Evolutionary conservation across 164 flowering plant species (phyloP), one percentile per base, ranked within the genome.

Genomic region (Litsea cubeba): DNA sequence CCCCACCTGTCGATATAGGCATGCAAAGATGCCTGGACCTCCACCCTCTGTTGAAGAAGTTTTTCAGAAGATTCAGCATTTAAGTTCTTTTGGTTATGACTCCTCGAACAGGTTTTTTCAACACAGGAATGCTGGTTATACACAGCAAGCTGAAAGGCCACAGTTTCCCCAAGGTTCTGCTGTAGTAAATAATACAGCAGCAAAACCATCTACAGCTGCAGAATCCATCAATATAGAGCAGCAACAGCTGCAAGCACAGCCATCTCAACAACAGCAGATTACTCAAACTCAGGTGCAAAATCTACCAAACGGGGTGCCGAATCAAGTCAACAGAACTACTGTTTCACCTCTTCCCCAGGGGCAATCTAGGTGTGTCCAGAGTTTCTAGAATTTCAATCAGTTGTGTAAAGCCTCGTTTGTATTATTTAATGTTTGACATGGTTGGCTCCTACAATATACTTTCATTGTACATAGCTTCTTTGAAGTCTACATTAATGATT

Each of bases 1-100:
- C 69, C 93, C 98, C 28, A 98, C 94, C 49, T 96, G 99, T 72
- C 94, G 99, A 23, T 96, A 96, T 81, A 90, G 99, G 83, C 99
- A 96, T 83, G 97, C 90, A 60, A 96, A 96, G 82, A 83, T 86
- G 58, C 94, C 97, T 78, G 99, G 98, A 68, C 99, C 99, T 75
- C 98, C 97, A 69, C 99, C 99, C 77, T 72, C 97, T 0, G 90
- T 92, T 69, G 97, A 94, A 81, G 99, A 96, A 88, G 90, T 94
- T 35, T 88, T 96, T 83, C 99, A 94, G 82, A 94, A 96, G 82
- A 94, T 96, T 82, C 98, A 96, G 83, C 93, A 89, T 72, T 72
- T 91, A 73, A 82, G 72, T 83, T 87, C 95, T 25, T 91, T 88
- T 78, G 84, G 80, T 68, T 84, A 89, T 76, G 88, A 87, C 22